Conservation (phyloP, 257 asterid genomes). For the Nicotiana obtusifolia region DNA sequence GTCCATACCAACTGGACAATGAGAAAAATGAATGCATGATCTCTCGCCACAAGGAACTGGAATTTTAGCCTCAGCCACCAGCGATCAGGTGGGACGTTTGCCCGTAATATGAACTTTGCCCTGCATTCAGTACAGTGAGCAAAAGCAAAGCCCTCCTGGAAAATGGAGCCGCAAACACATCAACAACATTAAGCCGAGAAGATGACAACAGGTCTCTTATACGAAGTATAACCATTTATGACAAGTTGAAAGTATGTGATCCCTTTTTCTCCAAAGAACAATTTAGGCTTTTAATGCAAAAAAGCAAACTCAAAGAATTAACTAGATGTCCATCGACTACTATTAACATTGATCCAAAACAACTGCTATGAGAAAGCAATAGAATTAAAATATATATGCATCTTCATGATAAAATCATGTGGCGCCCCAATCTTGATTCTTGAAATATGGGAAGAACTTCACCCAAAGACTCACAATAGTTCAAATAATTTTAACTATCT, state of each 20-base stretch:
- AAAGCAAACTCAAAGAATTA: neutral
- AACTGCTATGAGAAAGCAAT: neutral
- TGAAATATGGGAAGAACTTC: neutral
- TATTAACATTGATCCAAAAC: neutral
- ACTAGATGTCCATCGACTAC: neutral
- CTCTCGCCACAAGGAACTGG: slow-evolving; percentile 96
- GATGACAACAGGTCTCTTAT: neutral
- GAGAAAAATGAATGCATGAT: slow-evolving; percentile 83
- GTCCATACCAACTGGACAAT: slow-evolving; percentile 88
- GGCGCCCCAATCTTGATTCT: neutral
- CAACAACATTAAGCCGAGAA: neutral
- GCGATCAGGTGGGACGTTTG: slow-evolving; percentile 94
- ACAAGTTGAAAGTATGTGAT: neutral
- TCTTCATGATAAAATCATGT: neutral
- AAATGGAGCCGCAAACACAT: slow-evolving; percentile 18
- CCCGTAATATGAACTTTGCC: slow-evolving; percentile 89
- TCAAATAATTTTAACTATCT: neutral
- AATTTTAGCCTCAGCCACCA: slow-evolving; percentile 99
- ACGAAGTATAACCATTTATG: neutral
- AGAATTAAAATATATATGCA: neutral
- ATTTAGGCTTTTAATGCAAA: neutral
- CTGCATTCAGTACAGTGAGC: slow-evolving; percentile 99
- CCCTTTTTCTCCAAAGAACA: neutral
- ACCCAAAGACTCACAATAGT: neutral
- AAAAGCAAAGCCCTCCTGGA: slow-evolving; percentile 99